Evolutionary conservation across 495 filamentous ascomycete genomes (phyloP).

Genomic region (Daldinia vernicosa): DNA sequence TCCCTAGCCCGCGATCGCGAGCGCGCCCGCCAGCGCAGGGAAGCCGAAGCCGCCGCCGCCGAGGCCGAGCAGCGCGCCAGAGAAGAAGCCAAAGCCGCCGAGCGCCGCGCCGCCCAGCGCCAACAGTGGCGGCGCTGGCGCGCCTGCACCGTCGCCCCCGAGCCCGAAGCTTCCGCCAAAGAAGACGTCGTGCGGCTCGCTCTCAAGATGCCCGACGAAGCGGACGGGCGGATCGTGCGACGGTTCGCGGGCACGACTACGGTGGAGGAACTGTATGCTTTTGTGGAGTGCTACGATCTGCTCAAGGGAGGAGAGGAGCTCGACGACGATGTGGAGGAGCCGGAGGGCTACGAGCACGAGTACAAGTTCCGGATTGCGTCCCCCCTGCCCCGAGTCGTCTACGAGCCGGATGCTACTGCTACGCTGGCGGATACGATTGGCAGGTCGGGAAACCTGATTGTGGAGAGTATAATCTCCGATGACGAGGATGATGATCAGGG

Average conservation of each 20-base stretch:
- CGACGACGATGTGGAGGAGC: constrained; percentile 49
- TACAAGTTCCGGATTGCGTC: constrained; percentile 85
- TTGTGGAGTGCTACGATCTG: constrained; percentile 89
- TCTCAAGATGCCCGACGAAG: constrained; percentile 74
- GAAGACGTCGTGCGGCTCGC: constrained; percentile 82
- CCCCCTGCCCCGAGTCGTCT: constrained; percentile 81
- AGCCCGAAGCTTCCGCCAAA: constrained; percentile 71
- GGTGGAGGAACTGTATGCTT: constrained; percentile 93
- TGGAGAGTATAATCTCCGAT: constrained; percentile 64
- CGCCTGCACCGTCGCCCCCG: constrained; percentile 68
- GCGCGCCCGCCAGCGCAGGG: constrained; percentile 73
- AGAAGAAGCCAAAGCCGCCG: constrained; percentile 70
- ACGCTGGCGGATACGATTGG: constrained; percentile 78
- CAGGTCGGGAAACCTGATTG: constrained; percentile 85
- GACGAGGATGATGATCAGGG: constrained; percentile 37
- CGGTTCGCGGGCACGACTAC: constrained; percentile 69
- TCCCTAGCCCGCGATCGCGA: constrained; percentile 88
- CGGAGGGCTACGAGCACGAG: constrained; percentile 75
- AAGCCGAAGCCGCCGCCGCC: constrained; percentile 74
- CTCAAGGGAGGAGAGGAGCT: constrained; percentile 52
- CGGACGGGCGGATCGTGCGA: constrained; percentile 70
- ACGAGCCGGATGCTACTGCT: constrained; percentile 69
- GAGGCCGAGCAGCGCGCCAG: constrained; percentile 63
- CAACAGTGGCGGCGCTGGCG: constrained; percentile 85
- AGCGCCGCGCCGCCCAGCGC: constrained; percentile 63